Conservation (phyloP, 2,329 filamentous ascomycete species). For the Ceratocystis lukuohia region DNA sequence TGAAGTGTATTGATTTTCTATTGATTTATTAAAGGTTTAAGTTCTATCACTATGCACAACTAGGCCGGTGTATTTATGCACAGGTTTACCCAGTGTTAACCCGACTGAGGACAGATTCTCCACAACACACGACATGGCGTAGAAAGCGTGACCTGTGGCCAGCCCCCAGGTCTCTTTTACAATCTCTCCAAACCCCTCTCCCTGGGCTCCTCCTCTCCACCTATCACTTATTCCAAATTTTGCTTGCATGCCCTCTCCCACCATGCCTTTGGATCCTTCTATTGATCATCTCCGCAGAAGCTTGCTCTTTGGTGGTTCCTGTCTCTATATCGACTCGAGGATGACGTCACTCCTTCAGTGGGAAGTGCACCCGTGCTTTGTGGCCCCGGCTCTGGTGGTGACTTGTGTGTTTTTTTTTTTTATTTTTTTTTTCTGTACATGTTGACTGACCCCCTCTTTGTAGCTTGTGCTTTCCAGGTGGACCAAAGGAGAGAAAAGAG, state of each 20-base stretch:
- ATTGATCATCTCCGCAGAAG: constrained; percentile 1
- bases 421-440: not conserved
- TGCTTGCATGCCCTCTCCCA: not conserved
- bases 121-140: too few relatives aligned
- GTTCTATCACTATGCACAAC: too few relatives aligned
- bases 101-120: too few relatives aligned
- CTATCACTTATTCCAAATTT: not conserved
- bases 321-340: not conserved
- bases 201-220: not conserved
- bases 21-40: too few relatives aligned
- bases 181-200: not conserved
- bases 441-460: not conserved
- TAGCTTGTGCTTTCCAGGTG: not conserved
- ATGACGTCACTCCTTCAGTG: not conserved
- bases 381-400: not conserved
- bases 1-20: too few relatives aligned
- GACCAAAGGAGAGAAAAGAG: not conserved
- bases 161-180: not conserved
- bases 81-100: too few relatives aligned
- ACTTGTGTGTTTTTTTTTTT: not conserved
- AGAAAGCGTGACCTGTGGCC: not conserved
- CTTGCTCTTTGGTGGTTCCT: constrained; percentile 1
- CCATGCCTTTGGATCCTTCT: not conserved
- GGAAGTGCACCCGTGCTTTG: not conserved
- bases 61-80: too few relatives aligned